phyloP scores from a whole-genome alignment of 148 eudicot genomes.

The Persicaria tinctoria region DNA sequence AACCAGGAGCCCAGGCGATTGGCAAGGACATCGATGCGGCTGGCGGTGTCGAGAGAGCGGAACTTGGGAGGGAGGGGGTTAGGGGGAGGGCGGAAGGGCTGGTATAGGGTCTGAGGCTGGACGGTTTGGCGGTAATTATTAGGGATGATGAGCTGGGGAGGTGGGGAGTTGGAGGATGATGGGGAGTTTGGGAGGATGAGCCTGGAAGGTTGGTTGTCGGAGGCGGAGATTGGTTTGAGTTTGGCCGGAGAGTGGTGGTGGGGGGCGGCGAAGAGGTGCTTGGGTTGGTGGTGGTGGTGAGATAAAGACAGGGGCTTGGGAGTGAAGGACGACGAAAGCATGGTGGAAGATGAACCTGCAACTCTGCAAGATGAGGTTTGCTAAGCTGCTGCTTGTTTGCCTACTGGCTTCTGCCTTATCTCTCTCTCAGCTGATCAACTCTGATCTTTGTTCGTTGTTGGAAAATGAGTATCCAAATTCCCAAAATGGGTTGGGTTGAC shows the following conservation, averaged over 20 bases:
- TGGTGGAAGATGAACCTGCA: constrained; percentile 8
- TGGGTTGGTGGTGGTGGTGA: constrained; percentile 8
- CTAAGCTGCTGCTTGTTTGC: not conserved
- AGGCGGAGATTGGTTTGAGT: constrained; percentile 25
- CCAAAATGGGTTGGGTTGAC: too few relatives aligned
- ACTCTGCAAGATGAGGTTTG: not conserved
- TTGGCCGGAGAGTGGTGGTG: constrained; percentile 14
- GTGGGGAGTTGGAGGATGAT: constrained; percentile 14
- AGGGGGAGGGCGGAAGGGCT: constrained; percentile 73
- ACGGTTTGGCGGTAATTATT: constrained; percentile 10
- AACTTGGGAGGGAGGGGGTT: constrained; percentile 52
- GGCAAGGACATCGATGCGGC: constrained; percentile 49
- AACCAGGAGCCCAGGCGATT: constrained; percentile 71
- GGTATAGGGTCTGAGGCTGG: constrained; percentile 51
- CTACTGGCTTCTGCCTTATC: not conserved
- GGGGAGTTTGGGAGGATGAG: constrained; percentile 13
- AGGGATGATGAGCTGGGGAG: constrained; percentile 22
- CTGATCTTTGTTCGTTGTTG: not conserved
- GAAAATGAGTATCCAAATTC: too few relatives aligned
- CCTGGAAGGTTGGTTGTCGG: constrained; percentile 11
- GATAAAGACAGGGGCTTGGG: constrained; percentile 11
- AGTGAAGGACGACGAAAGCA: constrained; percentile 3
- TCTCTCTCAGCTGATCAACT: not conserved
- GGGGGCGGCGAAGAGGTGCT: constrained; percentile 16
- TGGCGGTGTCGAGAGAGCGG: constrained; percentile 46